Base-by-base conservation (phyloP, 345 rosid species). In the Aquilaria sinensis region DNA sequence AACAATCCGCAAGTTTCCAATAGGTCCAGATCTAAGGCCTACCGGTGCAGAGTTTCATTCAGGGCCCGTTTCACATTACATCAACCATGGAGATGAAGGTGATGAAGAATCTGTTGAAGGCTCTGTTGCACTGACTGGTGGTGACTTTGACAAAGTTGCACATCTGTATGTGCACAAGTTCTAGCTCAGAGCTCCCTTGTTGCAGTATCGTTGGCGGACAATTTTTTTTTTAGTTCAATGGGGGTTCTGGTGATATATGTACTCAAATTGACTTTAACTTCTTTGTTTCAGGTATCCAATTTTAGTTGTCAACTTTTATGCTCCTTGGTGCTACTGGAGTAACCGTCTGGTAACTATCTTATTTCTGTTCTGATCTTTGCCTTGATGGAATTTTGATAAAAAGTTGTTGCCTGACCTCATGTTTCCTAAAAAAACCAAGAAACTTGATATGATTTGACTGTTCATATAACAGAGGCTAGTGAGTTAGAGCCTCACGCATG, bases 241-340 rank as follows among this genome's bases (percentile, higher is more conserved):
- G 8, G 43, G 47, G 52, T 57, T 55, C 48, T 23, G 43, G 16
- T 34, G 29, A 34, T 37, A 31, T 55, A 16, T 41, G 55, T 48
- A 23, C 14, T 70, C 66, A 45, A 66, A 66, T 71, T 64, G 31
- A 61, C 29, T 67, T 61, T 47, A 56, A 37, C 60, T 14, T 53
- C 51, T 70, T n/a, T 68, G 46, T 61, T 85, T 60, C 92, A 95
- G 99, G 76, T 82, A 74, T 76, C 94, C 94, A 37, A 80, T 95
- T 76, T 72, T 90, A 78, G 89, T 77, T 51, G 96, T 95, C 67
- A 95, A 95, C 78, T 95, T 95, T 81, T 87, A 58, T 77, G 98
- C 98, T 70, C 98, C 96, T 14, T 95, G 99, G 99, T 95, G 99
- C 79, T 78, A 75, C 74, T 95, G 96, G 96, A 81, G 99, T 76